A percentile compares a stretch with the other conserved stretches of the same genome.
Evolutionary conservation across 2,329 filamentous ascomycete genomes (phyloP).

Genomic region (Dryadomyces quercivorus): DNA sequence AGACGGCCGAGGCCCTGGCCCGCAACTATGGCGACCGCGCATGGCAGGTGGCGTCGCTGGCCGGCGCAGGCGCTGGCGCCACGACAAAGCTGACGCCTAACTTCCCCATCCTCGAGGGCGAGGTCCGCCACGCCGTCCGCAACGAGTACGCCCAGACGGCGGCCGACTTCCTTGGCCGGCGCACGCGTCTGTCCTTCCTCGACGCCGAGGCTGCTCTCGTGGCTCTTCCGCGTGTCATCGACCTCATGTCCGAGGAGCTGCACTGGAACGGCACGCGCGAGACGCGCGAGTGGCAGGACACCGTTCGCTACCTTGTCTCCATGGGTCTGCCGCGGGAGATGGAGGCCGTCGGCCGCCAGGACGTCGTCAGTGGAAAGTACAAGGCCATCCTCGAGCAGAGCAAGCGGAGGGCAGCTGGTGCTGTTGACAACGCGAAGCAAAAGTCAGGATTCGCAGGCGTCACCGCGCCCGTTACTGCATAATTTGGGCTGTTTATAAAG

Average conservation of each 20-base stretch:
- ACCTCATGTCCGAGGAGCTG: conserved; percentile 78
- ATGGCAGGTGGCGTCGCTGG: conserved; percentile 74
- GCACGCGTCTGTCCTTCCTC: conserved; percentile 77
- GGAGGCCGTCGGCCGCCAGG: not conserved
- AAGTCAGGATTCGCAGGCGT: not conserved
- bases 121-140: conserved; percentile 75
- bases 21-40: conserved; percentile 84
- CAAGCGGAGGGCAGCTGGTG: not conserved
- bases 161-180: conserved; percentile 72
- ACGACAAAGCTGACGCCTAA: conserved; percentile 53
- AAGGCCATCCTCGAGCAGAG: not conserved
- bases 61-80: conserved; percentile 48
- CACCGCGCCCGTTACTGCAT: not conserved
- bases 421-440: not conserved
- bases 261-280: conserved; percentile 63
- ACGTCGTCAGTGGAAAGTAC: not conserved
- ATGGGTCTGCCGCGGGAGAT: conserved; percentile 37
- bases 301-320: conserved; percentile 44
- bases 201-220: conserved; percentile 86
- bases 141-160: conserved; percentile 90
- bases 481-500: not conserved
- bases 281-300: conserved; percentile 72
- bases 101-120: conserved; percentile 88
- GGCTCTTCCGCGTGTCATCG: conserved; percentile 72
- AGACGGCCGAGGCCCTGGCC: conserved; percentile 83